Conservation (phyloP, 352 stramenopile genomes). For the Phytophthora lateralis region DNA sequence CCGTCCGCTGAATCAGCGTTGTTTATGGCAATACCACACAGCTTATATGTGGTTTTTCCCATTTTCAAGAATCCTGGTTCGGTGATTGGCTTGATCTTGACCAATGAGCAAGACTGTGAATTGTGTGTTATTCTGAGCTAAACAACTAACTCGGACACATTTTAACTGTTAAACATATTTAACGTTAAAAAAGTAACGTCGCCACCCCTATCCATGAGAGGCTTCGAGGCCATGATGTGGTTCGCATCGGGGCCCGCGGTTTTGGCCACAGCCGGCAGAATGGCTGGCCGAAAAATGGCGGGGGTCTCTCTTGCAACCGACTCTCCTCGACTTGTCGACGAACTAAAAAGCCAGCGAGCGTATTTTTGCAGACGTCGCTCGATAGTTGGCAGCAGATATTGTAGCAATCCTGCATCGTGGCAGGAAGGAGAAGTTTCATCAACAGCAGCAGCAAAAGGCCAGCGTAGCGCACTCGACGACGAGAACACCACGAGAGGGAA, state of each 20-base stretch:
- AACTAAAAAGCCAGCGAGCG: slow-evolving; percentile 10
- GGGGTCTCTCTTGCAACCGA: slow-evolving; percentile 19
- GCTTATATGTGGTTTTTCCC: too few species aligned
- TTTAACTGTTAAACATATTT: too few species aligned
- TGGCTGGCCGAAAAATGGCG: slow-evolving; percentile 16
- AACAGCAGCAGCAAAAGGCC: not conserved
- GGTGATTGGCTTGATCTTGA: too few species aligned
- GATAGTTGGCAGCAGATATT: not conserved
- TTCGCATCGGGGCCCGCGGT: slow-evolving; percentile 1
- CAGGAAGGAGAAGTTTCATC: not conserved
- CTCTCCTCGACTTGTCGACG: slow-evolving; percentile 20
- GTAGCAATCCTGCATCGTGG: not conserved
- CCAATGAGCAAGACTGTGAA: too few species aligned
- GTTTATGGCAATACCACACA: too few species aligned
- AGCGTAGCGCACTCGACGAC: not conserved
- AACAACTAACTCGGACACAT: too few species aligned
- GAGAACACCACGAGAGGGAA: not conserved
- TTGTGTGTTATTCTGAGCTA: too few species aligned
- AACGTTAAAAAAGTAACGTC: too few species aligned
- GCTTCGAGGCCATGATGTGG: slow-evolving; percentile 3
- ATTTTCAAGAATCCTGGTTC: too few species aligned
- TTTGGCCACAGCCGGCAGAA: slow-evolving; percentile 5
- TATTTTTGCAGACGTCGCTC: slow-evolving; percentile 17
- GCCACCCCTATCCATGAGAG: not conserved
- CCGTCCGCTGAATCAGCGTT: too few species aligned